Conservation (phyloP, 1,284 basidiomycete genomes). For the Inonotus hispidus region DNA sequence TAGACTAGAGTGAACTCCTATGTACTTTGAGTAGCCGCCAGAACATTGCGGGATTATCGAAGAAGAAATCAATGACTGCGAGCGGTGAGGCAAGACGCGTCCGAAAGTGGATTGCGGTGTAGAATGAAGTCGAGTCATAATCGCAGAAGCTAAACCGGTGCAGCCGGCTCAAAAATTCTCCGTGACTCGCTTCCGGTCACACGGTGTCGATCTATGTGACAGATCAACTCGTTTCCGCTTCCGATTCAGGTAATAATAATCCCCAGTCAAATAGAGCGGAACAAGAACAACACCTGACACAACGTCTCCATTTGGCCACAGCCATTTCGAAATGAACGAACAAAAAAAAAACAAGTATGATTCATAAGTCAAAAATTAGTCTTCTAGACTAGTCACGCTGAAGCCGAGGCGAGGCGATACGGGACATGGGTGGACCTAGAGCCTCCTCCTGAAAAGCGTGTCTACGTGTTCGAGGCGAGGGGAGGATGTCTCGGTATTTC, state of each 20-base stretch:
- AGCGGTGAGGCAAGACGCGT: background rate
- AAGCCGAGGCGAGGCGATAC: background rate
- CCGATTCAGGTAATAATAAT: background rate
- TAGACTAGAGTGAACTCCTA: background rate
- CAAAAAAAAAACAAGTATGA: background rate
- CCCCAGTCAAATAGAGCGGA: background rate
- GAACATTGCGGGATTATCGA: background rate
- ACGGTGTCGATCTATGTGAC: background rate
- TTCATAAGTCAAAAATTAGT: background rate
- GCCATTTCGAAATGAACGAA: background rate
- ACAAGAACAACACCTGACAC: slow-evolving; percentile 2
- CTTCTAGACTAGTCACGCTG: background rate
- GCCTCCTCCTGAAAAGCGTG: background rate
- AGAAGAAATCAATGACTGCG: background rate
- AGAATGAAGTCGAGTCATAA: background rate
- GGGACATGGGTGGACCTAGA: background rate
- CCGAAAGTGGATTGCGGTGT: background rate
- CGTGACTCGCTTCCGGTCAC: slow-evolving; percentile 5
- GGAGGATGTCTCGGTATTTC: background rate
- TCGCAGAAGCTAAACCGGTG: background rate
- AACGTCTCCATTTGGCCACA: background rate
- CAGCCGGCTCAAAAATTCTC: background rate
- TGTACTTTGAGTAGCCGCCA: background rate
- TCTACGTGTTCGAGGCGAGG: background rate
- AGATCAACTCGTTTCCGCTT: background rate